These are phyloP conservation scores for Raphanus sativus DNA, from an alignment of 345 rosid species.

Conservation along the genomic window DNA sequence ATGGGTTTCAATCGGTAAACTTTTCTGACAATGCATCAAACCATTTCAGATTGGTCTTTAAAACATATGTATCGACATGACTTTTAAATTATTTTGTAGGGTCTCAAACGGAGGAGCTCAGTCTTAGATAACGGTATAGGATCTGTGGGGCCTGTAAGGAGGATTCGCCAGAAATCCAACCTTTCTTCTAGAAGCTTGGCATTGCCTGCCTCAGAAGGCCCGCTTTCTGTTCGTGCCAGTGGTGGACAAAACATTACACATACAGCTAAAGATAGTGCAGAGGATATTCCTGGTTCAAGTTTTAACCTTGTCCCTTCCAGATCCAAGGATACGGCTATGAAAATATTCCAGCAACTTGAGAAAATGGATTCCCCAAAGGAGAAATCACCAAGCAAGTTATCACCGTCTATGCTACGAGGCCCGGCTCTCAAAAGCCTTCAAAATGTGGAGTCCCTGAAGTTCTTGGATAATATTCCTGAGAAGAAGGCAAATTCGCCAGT, in stretches of 20 bases:
- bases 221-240: conserved; percentile 38
- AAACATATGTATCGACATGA: conserved; percentile 6
- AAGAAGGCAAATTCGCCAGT: conserved; percentile 39
- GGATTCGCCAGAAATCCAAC: conserved; percentile 85
- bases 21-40: conserved; percentile 10
- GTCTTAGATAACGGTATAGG: conserved; percentile 75
- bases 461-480: conserved; percentile 49
- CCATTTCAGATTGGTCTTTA: background rate
- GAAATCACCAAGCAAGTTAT: conserved; percentile 70
- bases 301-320: conserved; percentile 60
- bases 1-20: conserved; percentile 47
- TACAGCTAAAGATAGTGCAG: conserved; percentile 41
- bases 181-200: conserved; percentile 51
- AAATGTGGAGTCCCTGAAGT: conserved; percentile 57
- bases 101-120: conserved; percentile 72
- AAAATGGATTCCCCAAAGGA: conserved; percentile 59
- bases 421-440: conserved; percentile 79
- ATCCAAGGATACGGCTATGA: conserved; percentile 80
- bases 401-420: conserved; percentile 72
- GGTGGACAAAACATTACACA: conserved; percentile 33
- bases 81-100: conserved; percentile 46
- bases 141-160: conserved; percentile 79
- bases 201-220: conserved; percentile 44
- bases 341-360: conserved; percentile 76
- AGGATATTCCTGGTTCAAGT: conserved; percentile 43